Conservation (phyloP, 345 rosid genomes). For the Lepidium didymum region DNA sequence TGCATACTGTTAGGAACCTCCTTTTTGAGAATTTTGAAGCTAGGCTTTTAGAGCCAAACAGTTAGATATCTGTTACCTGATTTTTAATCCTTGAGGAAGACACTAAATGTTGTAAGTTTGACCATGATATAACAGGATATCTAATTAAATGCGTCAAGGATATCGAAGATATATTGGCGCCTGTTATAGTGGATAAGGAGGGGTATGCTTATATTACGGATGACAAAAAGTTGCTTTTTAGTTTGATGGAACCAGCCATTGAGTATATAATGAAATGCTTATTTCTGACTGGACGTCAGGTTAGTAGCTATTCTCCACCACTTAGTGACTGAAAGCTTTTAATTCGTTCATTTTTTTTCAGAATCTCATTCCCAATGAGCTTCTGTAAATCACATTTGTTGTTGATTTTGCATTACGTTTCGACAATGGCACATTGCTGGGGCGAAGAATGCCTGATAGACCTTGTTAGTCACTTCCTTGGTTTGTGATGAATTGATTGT, state of each 20-base stretch:
- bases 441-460: background rate
- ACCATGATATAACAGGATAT: slow-evolving; percentile 41
- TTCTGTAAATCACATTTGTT: background rate
- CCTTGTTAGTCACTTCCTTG: background rate
- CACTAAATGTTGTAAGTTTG: background rate
- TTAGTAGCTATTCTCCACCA: slow-evolving; percentile 30
- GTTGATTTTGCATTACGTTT: background rate
- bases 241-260: slow-evolving; percentile 74
- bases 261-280: slow-evolving; percentile 63
- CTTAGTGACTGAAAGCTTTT: background rate
- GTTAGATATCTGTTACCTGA: background rate
- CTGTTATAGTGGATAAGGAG: slow-evolving; percentile 39
- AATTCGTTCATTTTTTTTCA: background rate
- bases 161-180: slow-evolving; percentile 39
- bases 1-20: background rate
- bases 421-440: background rate
- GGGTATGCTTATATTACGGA: slow-evolving; percentile 32
- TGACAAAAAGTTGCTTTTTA: slow-evolving; percentile 45
- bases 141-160: slow-evolving; percentile 62
- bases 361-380: background rate
- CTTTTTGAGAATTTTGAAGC: background rate
- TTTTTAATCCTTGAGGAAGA: background rate
- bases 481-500: slow-evolving; percentile 24
- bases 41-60: background rate
- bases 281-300: slow-evolving; percentile 60